phyloP scores from a whole-genome alignment of 129 eudicot genomes.

The Flaveria trinervia region DNA sequence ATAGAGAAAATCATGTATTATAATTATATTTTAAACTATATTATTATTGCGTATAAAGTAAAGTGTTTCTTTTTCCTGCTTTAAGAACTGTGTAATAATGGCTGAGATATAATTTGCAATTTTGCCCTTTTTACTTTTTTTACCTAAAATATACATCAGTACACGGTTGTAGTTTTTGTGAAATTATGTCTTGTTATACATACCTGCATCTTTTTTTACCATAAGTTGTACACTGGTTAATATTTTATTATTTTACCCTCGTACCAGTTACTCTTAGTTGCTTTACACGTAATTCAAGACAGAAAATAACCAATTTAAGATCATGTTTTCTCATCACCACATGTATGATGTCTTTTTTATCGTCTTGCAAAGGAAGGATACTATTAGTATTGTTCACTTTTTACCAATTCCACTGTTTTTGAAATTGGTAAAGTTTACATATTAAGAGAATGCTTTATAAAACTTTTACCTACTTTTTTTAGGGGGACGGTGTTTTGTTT shows the following conservation, averaged over 20 bases:
- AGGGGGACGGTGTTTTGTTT: slow-evolving; percentile 21
- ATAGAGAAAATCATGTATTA: not conserved
- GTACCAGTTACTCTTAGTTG: not conserved
- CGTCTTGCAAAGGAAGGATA: not conserved
- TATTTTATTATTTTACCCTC: not conserved
- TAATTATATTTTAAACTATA: not conserved
- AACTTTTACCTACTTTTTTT: slow-evolving; percentile 17
- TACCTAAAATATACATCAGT: not conserved
- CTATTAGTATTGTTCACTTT: not conserved
- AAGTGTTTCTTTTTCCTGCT: too few relatives aligned
- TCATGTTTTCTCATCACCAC: not conserved
- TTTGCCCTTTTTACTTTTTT: not conserved
- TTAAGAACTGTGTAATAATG: too few relatives aligned
- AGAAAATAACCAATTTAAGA: not conserved
- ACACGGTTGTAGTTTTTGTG: too few relatives aligned
- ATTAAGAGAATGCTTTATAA: not conserved
- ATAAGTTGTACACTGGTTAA: not conserved
- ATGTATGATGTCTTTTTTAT: not conserved
- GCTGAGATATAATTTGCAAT: too few relatives aligned
- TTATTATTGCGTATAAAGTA: too few relatives aligned
- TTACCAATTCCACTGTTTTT: slow-evolving; percentile 6
- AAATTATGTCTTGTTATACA: not conserved
- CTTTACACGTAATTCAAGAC: slow-evolving; percentile 2
- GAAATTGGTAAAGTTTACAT: slow-evolving; percentile 9
- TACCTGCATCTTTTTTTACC: not conserved